Base-by-base conservation (phyloP, 208 protist species). In the Acanthamoeba castellanii region DNA sequence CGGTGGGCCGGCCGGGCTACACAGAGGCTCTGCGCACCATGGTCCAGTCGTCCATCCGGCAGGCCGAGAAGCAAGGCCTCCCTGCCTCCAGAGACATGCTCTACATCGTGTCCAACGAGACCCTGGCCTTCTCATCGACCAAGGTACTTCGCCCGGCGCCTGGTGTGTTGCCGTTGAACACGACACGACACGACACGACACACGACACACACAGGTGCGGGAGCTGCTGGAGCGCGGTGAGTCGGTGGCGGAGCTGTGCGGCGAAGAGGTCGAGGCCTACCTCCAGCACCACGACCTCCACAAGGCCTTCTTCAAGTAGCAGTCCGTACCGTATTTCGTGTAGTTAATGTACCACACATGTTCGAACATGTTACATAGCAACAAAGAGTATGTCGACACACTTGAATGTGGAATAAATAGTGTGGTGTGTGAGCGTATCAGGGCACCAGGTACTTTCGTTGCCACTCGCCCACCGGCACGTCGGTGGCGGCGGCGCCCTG, bases 1-100 rank as follows among this genome's bases (percentile, higher is more conserved):
- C 25, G 9, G 82, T 90, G 50, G 82, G 82, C 32, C 8, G 82
- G 27, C 82, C 82, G 27, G 82, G 82, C 52, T 90, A 90, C 82
- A 90, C 82, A n/a, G 82, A 90, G 13, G 20, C 37, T 0, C 30
- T 90, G 30, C 9, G 66, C 14, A 27, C 42, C 50, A 45, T 84
- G 74, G 37, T 84, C 37, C 37, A 2, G 14, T 7, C 13, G 0
- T 11, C 18, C 1, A 20, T 13, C 7, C 34, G 25, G 22, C 7
- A 20, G 0, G 18, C 18, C 42, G 42, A 18, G 3, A 55, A 45
- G 34, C 74, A 52, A 3, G 74, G 74, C 11, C 6, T 55, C 4
- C 18, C 18, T 7, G 66, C 3, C 30, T 0, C 30, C 30, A 22
- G 11, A 8, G 5, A 72, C 13, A 9, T n/a, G 32, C 72, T 84